Percentiles rank a stretch among this genome's conserved stretches.
Evolutionary conservation across 2,329 filamentous ascomycete genomes (phyloP).

Genomic region (Paecilomyces sp.): DNA sequence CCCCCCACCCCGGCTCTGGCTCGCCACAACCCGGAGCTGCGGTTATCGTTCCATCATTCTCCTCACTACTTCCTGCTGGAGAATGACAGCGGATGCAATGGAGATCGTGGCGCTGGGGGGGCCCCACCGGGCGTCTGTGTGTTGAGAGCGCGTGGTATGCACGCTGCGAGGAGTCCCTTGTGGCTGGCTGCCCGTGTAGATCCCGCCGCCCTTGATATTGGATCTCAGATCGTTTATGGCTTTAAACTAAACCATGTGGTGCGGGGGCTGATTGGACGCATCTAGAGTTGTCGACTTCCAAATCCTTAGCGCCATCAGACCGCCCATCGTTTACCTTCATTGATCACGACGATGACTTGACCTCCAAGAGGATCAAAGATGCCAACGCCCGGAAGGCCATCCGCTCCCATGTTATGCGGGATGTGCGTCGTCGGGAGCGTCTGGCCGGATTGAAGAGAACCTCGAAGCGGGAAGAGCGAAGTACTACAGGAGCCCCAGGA

Average conservation of each 20-base stretch:
- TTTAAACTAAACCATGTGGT: slow-evolving; percentile 4
- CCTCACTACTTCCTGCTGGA: neutral
- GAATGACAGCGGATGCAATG: neutral
- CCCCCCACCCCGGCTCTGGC: no score
- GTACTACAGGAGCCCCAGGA: slow-evolving; percentile 3
- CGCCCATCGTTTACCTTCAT: slow-evolving; percentile 33
- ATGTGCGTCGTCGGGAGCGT: slow-evolving; percentile 34
- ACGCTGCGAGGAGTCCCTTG: neutral
- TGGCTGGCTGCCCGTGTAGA: neutral
- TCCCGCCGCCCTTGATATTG: neutral
- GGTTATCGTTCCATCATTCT: neutral
- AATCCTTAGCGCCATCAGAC: slow-evolving; percentile 14
- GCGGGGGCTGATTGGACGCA: slow-evolving; percentile 1
- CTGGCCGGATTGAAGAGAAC: slow-evolving; percentile 30
- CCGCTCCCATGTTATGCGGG: slow-evolving; percentile 37
- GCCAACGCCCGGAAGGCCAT: slow-evolving; percentile 32
- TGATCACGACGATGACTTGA: slow-evolving; percentile 32
- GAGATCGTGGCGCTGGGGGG: neutral
- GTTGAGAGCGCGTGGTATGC: neutral
- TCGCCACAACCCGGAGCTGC: neutral
- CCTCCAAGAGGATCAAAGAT: slow-evolving; percentile 31
- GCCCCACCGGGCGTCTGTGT: neutral
- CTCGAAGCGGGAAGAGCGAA: slow-evolving; percentile 19
- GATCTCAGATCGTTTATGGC: neutral
- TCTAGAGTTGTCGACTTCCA: slow-evolving; percentile 14